Evolutionary conservation across 495 filamentous ascomycete species (phyloP), one percentile per base, ranked within the genome.

Genomic region (Penicillium crystallinum): DNA sequence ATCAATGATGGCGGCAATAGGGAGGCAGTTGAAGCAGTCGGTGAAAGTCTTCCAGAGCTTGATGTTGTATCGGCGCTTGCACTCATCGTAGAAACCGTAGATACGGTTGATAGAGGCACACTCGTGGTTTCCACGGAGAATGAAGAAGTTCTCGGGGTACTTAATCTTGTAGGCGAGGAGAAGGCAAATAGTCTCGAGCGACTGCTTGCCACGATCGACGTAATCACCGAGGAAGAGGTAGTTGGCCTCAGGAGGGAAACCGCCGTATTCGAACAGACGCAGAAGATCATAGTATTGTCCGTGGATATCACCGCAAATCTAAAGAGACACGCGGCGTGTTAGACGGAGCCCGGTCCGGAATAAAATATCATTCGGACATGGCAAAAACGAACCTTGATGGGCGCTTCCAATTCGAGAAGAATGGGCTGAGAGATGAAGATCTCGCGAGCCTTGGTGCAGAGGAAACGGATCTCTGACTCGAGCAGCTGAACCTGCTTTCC

Each of bases 31-130:
- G 82, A 98, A 98, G 82, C 93, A 98, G 65, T 98, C 93, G 33
- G 93, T 98, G 68, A 98, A 98, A 6, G 93, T 98, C 81, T 98
- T 98, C 93, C 93, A 98, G 56, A 98, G 84, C 82, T 98, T 98
- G 78, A 98, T 98, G 78, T 98, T 98, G 75, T 98, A 98, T 54
- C 93, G 81, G 56, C 93, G 85, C 80, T 98, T 98, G 83, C 93
- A 98, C 72, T 98, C 93, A 68, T 98, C 93, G 77, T 98, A 98
- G 78, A 98, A 98, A 37, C 93, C 93, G 62, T 98, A 98, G 74
- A 98, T 98, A 72, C 93, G 95, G 78, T 98, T 98, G 80, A 98
- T 98, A 18, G 93, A 97, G 21, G 93, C 93, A 75, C 93, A 98
- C 70, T 98, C 93, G 77, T 98, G 93, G 81, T 98, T 98, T 50